These are phyloP conservation scores for Astrephomene gubernaculifera DNA, from an alignment of 139 green algal species.

Conservation along the genomic window DNA sequence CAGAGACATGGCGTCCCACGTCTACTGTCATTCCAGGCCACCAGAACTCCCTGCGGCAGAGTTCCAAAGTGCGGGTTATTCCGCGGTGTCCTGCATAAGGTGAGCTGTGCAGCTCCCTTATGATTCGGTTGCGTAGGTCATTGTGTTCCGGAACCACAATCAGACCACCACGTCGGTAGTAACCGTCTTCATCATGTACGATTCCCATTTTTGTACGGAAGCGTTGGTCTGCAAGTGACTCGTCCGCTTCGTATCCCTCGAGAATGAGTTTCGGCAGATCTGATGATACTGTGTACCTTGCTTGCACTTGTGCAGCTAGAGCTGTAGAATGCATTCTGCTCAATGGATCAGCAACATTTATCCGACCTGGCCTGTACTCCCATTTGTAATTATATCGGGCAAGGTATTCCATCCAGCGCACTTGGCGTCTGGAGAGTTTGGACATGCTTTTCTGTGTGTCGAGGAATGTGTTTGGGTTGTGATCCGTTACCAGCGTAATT, in stretches of 20 bases:
- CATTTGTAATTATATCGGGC: constrained; percentile 43
- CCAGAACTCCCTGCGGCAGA: not conserved
- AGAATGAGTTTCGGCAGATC: too few species aligned
- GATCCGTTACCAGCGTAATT: constrained; percentile 56
- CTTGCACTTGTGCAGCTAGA: not conserved
- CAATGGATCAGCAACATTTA: constrained; percentile 59
- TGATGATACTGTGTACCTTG: not conserved
- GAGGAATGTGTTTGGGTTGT: constrained; percentile 43
- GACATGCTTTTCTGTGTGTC: not conserved
- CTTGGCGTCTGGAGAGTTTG: constrained; percentile 46
- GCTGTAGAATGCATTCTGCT: not conserved
- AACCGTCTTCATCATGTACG: not conserved
- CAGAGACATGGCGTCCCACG: not conserved
- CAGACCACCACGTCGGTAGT: constrained; percentile 27
- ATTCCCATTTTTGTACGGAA: not conserved
- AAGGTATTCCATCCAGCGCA: constrained; percentile 51
- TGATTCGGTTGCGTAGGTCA: not conserved
- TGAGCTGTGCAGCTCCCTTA: not conserved
- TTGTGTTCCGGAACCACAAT: not conserved
- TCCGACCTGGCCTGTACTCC: constrained; percentile 45
- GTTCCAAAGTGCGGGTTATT: not conserved
- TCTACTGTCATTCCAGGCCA: not conserved
- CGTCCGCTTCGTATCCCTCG: not conserved
- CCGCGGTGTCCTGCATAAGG: not conserved
- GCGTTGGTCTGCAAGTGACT: too few species aligned